phyloP scores from a whole-genome alignment of 208 protist genomes.

The Acanthamoeba sp. region DNA sequence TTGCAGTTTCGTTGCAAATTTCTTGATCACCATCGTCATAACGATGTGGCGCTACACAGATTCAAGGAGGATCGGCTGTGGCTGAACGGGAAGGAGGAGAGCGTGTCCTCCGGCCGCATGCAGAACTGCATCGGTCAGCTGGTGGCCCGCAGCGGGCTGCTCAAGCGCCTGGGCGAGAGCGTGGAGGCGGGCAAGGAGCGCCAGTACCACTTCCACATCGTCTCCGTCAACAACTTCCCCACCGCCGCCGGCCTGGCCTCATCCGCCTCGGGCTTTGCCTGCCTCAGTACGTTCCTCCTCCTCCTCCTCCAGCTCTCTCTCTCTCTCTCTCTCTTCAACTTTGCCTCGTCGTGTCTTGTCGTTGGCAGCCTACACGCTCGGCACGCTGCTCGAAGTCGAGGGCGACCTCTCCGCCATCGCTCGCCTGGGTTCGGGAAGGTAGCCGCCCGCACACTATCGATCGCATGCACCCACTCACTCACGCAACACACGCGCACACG shows the following conservation, averaged over 20 bases:
- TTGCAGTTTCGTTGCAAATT: too few relatives aligned
- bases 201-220: slow-evolving; percentile 93
- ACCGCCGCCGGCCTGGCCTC: slow-evolving; percentile 99
- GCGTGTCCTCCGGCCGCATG: slow-evolving; percentile 25
- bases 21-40: background rate
- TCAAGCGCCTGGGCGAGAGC: slow-evolving; percentile 72
- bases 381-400: slow-evolving; percentile 72
- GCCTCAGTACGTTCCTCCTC: slow-evolving; percentile 86
- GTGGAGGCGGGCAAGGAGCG: slow-evolving; percentile 65
- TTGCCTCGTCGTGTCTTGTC: background rate
- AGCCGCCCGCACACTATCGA: background rate
- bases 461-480: background rate
- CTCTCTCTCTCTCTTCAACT: background rate
- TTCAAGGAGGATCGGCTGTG: slow-evolving; percentile 74
- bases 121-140: slow-evolving; percentile 71
- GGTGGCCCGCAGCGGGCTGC: slow-evolving; percentile 48
- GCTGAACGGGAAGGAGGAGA: slow-evolving; percentile 73
- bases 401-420: slow-evolving; percentile 94
- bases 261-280: slow-evolving; percentile 98
- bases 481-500: background rate
- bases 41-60: background rate
- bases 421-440: slow-evolving; percentile 85
- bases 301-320: background rate
- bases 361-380: slow-evolving; percentile 41
- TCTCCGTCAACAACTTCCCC: slow-evolving; percentile 98